These are phyloP conservation scores for Leccinellum rugosiceps DNA, from an alignment of 768 basidiomycete genomes.

Conservation along the genomic window DNA sequence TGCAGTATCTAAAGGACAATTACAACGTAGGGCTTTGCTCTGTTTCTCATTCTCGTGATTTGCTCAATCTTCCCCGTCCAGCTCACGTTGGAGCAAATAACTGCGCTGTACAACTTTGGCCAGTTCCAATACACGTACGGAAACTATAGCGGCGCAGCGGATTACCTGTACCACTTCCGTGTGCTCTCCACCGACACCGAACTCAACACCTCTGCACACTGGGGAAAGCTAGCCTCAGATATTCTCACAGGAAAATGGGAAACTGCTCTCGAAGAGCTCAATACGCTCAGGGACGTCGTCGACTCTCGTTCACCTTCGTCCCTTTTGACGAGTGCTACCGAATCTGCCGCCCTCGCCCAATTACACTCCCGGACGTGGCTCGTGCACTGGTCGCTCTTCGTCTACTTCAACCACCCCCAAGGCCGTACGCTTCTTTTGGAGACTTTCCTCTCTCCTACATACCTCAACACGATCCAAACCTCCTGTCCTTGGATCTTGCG, in stretches of 20 bases:
- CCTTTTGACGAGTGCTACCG: conserved; percentile 41
- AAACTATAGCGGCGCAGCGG: conserved; percentile 93
- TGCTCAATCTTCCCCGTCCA: conserved; percentile 32
- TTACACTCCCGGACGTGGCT: conserved; percentile 96
- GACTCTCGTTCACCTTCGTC: conserved; percentile 69
- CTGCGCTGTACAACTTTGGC: conserved; percentile 94
- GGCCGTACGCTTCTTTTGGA: conserved; percentile 91
- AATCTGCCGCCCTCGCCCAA: conserved; percentile 77
- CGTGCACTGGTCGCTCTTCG: conserved; percentile 96
- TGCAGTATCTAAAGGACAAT: conserved; percentile 91
- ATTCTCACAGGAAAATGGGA: conserved; percentile 96
- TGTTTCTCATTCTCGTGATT: background rate
- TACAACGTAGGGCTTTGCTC: conserved; percentile 60
- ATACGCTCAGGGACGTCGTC: conserved; percentile 89
- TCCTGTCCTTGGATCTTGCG: conserved; percentile 92
- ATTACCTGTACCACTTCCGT: conserved; percentile 98
- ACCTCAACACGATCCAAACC: conserved; percentile 98
- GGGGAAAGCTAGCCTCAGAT: conserved; percentile 97
- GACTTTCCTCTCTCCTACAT: conserved; percentile 92
- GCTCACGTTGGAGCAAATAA: conserved; percentile 95
- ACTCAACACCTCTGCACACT: conserved; percentile 93
- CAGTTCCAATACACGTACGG: conserved; percentile 99
- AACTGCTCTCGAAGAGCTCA: conserved; percentile 90
- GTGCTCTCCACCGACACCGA: conserved; percentile 92
- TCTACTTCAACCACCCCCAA: conserved; percentile 95